These are phyloP conservation scores for Omphalotus olearius DNA, from an alignment of 1,284 basidiomycete species.

Conservation along the genomic window DNA sequence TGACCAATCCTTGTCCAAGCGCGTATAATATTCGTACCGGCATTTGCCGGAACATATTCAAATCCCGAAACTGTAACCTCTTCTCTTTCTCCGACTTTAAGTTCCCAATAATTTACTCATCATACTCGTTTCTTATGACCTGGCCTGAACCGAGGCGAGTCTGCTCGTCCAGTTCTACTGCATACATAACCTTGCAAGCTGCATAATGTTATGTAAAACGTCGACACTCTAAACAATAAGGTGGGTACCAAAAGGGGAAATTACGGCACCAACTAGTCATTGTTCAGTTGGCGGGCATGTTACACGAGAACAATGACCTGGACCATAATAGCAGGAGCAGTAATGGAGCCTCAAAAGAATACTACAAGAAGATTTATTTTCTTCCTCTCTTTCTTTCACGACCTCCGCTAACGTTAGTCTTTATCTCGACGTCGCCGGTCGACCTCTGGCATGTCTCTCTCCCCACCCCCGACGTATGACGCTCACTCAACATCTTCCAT, in stretches of 20 bases:
- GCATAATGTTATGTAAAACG: not conserved
- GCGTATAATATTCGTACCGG: no score
- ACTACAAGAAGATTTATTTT: not conserved
- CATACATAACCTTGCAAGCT: not conserved
- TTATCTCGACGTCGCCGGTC: conserved; percentile 18
- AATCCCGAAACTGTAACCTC: no score
- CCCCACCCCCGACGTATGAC: conserved; percentile 54
- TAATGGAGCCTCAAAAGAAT: not conserved
- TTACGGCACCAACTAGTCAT: not conserved
- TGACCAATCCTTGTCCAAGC: no score
- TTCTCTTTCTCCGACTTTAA: no score
- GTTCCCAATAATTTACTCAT: no score
- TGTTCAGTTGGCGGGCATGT: not conserved
- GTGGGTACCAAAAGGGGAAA: not conserved
- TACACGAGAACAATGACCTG: not conserved
- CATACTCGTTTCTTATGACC: no score
- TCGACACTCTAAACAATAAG: not conserved
- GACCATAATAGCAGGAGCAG: not conserved
- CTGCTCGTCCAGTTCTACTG: no score
- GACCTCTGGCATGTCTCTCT: conserved; percentile 26
- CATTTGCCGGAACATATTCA: no score
- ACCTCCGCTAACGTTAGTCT: conserved; percentile 1
- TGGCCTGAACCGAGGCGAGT: no score
- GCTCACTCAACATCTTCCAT: conserved; percentile 34
- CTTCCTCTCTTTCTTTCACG: not conserved